Percentiles rank a stretch among this genome's conserved stretches.
phyloP scores from a whole-genome alignment of 2,329 filamentous ascomycete genomes.

The Alternaria sp. region DNA sequence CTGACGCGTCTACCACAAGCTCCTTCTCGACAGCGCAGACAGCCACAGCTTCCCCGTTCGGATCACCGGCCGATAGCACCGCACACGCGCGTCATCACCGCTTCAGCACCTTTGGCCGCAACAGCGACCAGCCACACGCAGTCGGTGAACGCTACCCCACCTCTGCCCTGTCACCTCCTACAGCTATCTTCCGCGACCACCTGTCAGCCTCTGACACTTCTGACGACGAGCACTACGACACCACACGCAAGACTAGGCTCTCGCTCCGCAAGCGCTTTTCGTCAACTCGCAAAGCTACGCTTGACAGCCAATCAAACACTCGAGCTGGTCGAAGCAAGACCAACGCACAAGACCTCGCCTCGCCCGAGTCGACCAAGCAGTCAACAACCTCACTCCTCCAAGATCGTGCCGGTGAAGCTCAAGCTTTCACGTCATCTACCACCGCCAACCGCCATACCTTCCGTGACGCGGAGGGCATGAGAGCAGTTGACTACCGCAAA shows the following conservation, averaged over 20 bases:
- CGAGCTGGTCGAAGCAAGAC: slow-evolving; percentile 19
- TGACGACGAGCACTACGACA: slow-evolving; percentile 35
- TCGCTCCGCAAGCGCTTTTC: slow-evolving; percentile 32
- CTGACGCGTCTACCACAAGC: slow-evolving; percentile 30
- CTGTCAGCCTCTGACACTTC: slow-evolving; percentile 32
- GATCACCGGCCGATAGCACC: slow-evolving; percentile 16
- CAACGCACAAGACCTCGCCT: slow-evolving; percentile 19
- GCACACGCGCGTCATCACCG: slow-evolving; percentile 22
- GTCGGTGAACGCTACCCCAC: slow-evolving; percentile 59
- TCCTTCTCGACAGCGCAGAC: slow-evolving; percentile 24
- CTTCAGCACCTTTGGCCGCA: slow-evolving; percentile 31
- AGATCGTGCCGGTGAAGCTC: slow-evolving; percentile 24
- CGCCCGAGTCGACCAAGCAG: slow-evolving; percentile 16
- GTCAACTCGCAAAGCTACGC: slow-evolving; percentile 21
- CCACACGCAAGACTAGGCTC: slow-evolving; percentile 30
- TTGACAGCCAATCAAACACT: slow-evolving; percentile 7
- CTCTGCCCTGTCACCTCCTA: slow-evolving; percentile 53
- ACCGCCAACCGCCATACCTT: slow-evolving; percentile 32
- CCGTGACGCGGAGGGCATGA: slow-evolving; percentile 34
- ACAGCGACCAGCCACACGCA: slow-evolving; percentile 40
- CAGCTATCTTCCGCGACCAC: slow-evolving; percentile 33
- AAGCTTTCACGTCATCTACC: slow-evolving; percentile 22
- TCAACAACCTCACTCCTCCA: slow-evolving; percentile 23
- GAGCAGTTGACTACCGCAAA: slow-evolving; percentile 25
- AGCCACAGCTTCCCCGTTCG: slow-evolving; percentile 21